Percentiles rank a stretch among this genome's conserved stretches.
phyloP scores from a whole-genome alignment of 768 basidiomycete species.

The Brasilioporus rufonigricans region DNA sequence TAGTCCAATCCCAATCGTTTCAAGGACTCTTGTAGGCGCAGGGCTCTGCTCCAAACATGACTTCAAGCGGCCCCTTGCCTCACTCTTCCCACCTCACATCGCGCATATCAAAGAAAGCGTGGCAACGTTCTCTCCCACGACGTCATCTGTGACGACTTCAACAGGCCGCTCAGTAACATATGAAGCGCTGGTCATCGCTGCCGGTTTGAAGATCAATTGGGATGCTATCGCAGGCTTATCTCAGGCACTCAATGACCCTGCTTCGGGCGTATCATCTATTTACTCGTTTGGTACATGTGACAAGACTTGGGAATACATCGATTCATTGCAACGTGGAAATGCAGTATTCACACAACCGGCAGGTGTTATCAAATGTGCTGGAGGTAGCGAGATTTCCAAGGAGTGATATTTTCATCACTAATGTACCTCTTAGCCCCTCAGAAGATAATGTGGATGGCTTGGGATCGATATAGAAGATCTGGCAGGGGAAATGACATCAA shows the following conservation, averaged over 20 bases:
- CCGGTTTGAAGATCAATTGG: conserved; percentile 88
- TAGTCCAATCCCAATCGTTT: conserved; percentile 2
- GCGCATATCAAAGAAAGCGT: conserved; percentile 70
- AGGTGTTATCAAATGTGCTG: conserved; percentile 91
- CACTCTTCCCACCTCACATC: conserved; percentile 75
- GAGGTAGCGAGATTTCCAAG: conserved; percentile 47
- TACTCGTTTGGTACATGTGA: conserved; percentile 90
- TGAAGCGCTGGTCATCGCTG: conserved; percentile 84
- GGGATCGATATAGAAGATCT: conserved; percentile 73
- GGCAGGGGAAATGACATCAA: conserved; percentile 55
- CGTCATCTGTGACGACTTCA: conserved; percentile 69
- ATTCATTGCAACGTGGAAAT: conserved; percentile 69
- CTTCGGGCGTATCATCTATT: conserved; percentile 85
- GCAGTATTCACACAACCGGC: conserved; percentile 96
- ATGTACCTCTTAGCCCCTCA: conserved; percentile 59
- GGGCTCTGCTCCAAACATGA: conserved; percentile 73
- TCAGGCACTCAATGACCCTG: conserved; percentile 72
- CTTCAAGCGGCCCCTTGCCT: conserved; percentile 61
- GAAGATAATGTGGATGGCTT: conserved; percentile 97
- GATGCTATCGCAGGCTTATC: conserved; percentile 68
- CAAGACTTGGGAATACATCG: conserved; percentile 83
- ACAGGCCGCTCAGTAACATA: conserved; percentile 73
- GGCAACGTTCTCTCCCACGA: conserved; percentile 68
- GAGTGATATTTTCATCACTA: background rate
- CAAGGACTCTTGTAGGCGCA: conserved; percentile 89